Evolutionary conservation across 192 early-diverging fungal genomes (phyloP), one percentile per base, ranked within the genome.

Genomic region (Martensiomyces pterosporus): DNA sequence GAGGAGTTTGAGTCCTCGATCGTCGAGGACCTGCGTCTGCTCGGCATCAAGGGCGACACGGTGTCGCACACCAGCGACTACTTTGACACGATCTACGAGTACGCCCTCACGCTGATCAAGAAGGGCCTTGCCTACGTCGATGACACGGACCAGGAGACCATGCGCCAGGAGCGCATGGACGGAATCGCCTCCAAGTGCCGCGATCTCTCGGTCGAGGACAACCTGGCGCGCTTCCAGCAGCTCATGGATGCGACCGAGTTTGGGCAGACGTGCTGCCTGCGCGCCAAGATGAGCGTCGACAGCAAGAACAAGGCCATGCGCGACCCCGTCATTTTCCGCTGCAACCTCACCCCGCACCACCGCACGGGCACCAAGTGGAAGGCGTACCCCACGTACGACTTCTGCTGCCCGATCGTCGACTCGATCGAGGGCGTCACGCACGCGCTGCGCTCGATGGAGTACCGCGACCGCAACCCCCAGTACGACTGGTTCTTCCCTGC

Each of bases 311-410:
- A 90, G 69, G 83, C 92, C 15, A 75, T 99, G 78, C 85, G 97
- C 48, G 97, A 99, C 71, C 97, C 94, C 24, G 89, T 92, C 40
- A 89, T 99, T 44, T 99, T 90, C 80, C 85, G 97, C 24, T 94
- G 90, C 80, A 93, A 93, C 64, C 60, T 86, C 47, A 45, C 43
- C 19, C 90, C 88, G 43, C 97, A 99, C 57, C 92, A 93, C 61
- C 82, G 80, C 27, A 93, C 91, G 36, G 97, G 94, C 26, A 63
- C 74, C 27, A 86, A 83, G 61, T 99, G 91, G 90, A 99, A 96
- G 79, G 77, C 97, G 37, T 99, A 99, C 72, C 97, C 94, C 36
- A 90, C 90, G 10, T 99, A 99, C 67, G 97, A 99, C 75, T 97
- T 98, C 78, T 90, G 89, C 34, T 97, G 94, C 74, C 97, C 97